A percentile compares a stretch with the other conserved stretches of the same genome.
Evolutionary conservation across 352 stramenopile genomes (phyloP).

Genomic region (Globisporangium takayamanum): DNA sequence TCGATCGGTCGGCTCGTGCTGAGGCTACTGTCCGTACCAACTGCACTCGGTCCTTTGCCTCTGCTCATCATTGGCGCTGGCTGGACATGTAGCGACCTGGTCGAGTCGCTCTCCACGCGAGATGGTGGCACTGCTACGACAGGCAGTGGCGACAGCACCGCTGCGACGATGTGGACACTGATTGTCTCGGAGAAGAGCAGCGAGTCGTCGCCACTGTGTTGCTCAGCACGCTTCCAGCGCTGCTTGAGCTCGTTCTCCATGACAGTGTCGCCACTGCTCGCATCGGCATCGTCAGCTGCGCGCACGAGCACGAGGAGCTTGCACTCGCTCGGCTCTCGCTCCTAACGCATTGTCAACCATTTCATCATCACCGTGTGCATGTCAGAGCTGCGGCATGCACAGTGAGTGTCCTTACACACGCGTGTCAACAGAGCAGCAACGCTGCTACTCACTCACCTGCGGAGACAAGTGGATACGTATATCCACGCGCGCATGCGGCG

Average conservation of each 20-base stretch:
- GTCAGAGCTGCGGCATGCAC: neutral
- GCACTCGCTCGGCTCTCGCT: constrained; percentile 20
- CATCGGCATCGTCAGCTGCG: neutral
- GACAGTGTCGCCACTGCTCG: neutral
- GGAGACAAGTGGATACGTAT: constrained; percentile 26
- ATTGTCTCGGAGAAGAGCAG: constrained; percentile 35
- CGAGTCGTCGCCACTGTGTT: constrained; percentile 6
- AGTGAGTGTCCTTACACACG: neutral
- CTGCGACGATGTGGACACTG: constrained; percentile 2
- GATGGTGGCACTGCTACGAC: neutral
- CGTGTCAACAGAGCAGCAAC: neutral
- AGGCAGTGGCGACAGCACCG: neutral
- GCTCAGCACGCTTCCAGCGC: constrained; percentile 22
- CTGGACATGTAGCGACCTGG: too few relatives aligned
- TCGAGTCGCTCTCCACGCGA: neutral
- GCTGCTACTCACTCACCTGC: constrained; percentile 14
- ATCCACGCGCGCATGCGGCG: neutral
- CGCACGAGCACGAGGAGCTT: constrained; percentile 29
- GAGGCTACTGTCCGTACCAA: too few relatives aligned
- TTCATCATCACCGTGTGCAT: too few relatives aligned
- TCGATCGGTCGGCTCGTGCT: too few relatives aligned
- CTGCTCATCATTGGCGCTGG: too few relatives aligned
- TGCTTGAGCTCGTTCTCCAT: constrained; percentile 15
- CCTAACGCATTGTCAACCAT: constrained; percentile 5
- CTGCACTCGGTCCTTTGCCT: too few relatives aligned